Evolutionary conservation across 116 monocot species (phyloP), one percentile per base, ranked within the genome.

Genomic region (Posidonia oceanica): DNA sequence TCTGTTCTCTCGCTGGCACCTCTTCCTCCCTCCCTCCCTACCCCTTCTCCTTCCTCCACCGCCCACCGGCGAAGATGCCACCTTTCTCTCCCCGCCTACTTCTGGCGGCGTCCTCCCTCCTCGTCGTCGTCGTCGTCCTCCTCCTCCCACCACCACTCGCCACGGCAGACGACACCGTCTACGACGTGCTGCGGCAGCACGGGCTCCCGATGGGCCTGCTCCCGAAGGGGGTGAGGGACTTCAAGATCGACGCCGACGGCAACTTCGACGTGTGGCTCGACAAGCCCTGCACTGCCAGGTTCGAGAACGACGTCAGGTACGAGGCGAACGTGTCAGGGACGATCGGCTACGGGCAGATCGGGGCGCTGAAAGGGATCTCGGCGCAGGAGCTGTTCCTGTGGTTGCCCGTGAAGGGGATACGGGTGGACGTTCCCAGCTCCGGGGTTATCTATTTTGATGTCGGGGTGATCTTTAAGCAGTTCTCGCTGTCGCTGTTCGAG

Each of bases 381-480:
- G 82, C 85, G 3, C 75, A 85, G 79, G 85, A 85, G 13, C 79
- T 85, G 52, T 85, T 85, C 69, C 82, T 85, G 54, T 85, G 85
- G 85, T 79, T 85, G 52, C 82, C 85, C 22, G 79, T 85, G 14
- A 71, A 69, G 51, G 73, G 61, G 13, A 85, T 85, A 64, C 64
- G 78, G 63, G 84, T 84, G n/a, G 75, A 78, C 69, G 52, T 81
- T 29, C 84, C 84, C 3, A 75, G 68, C 59, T 84, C 85, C 59
- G 85, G 85, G 22, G 14, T 85, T 64, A 85, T 85, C 71, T 82
- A 78, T 69, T 82, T 85, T 70, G 82, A 85, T 54, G 85, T 85
- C 15, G 85, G 85, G 5, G 82, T 75, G 54, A 67, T 85, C 5
- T 61, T 54, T 48, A 85, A 85, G 78, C 77, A 75, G 66, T 74